phyloP scores from a whole-genome alignment of 352 stramenopile species.

The Phytopythium ostracodes region DNA sequence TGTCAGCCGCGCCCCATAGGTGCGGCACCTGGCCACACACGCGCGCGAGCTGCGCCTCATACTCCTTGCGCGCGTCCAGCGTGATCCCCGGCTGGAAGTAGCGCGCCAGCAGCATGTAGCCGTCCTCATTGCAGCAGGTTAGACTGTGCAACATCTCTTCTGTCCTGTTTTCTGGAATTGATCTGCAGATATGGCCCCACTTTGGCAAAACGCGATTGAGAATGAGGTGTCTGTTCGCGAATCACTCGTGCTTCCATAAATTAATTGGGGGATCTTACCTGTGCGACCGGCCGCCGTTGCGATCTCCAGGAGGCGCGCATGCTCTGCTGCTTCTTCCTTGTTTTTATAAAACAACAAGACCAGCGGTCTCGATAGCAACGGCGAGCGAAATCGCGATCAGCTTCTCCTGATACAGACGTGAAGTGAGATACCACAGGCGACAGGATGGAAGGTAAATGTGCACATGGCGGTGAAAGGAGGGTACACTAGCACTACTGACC shows the following conservation, averaged over 20 bases:
- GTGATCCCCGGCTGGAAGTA: slow-evolving; percentile 55
- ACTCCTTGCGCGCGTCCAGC: slow-evolving; percentile 37
- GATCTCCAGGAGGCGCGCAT: slow-evolving; percentile 20
- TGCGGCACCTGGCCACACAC: slow-evolving; percentile 35
- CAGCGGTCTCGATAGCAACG: too few species aligned
- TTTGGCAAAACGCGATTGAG: not conserved
- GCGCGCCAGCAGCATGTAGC: slow-evolving; percentile 57
- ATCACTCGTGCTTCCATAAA: too few species aligned
- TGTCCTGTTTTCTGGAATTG: not conserved
- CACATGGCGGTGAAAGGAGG: not conserved
- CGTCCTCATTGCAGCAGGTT: slow-evolving; percentile 59
- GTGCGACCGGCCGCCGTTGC: slow-evolving; percentile 2
- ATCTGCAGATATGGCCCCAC: not conserved
- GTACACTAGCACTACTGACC: not conserved
- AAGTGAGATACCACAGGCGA: not conserved
- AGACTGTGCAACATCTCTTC: slow-evolving; percentile 62
- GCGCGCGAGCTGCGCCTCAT: slow-evolving; percentile 44
- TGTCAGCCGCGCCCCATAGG: slow-evolving; percentile 22
- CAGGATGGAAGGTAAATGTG: slow-evolving; percentile 28
- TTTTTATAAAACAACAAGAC: not conserved
- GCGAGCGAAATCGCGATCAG: not conserved
- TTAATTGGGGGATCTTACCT: too few species aligned
- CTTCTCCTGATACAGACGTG: not conserved
- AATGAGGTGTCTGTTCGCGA: too few species aligned
- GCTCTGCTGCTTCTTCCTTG: not conserved